These are phyloP conservation scores for Yamadazyma diddensiae DNA, from an alignment of 1,139 yeast species.

Conservation along the genomic window DNA sequence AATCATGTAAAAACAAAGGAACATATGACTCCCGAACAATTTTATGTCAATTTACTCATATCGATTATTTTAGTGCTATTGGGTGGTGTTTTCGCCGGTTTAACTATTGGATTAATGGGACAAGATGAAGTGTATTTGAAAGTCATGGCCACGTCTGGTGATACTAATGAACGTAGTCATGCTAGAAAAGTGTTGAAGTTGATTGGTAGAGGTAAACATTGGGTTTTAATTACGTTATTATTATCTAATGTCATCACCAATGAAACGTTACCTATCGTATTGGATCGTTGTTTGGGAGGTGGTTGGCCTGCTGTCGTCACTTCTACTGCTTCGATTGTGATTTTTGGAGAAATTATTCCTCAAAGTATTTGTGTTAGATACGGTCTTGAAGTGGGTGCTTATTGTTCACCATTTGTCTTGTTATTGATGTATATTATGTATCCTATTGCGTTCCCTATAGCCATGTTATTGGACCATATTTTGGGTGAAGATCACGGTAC, in stretches of 20 bases:
- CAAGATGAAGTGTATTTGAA: conserved; percentile 90
- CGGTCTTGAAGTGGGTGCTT: conserved; percentile 88
- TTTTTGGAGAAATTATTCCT: conserved; percentile 96
- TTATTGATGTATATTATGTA: conserved; percentile 84
- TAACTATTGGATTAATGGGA: conserved; percentile 94
- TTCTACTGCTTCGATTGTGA: conserved; percentile 87
- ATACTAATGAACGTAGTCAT: conserved; percentile 57
- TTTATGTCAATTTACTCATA: conserved; percentile 53
- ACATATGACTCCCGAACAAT: conserved; percentile 38
- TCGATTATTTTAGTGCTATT: conserved; percentile 71
- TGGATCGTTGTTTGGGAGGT: conserved; percentile 91
- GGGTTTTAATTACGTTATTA: conserved; percentile 92
- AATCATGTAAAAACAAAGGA: conserved; percentile 16
- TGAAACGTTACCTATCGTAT: conserved; percentile 90
- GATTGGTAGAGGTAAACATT: conserved; percentile 85
- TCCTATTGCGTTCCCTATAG: conserved; percentile 91
- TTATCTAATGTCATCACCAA: conserved; percentile 89
- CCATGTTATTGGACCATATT: conserved; percentile 71
- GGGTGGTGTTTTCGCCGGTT: conserved; percentile 96
- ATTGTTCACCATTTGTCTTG: conserved; percentile 85
- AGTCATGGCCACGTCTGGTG: conserved; percentile 63
- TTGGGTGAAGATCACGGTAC: conserved; percentile 98
- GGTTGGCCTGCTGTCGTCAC: conserved; percentile 97
- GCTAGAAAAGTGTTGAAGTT: conserved; percentile 74
- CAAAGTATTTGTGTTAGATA: conserved; percentile 90